phyloP scores from a whole-genome alignment of 2,329 filamentous ascomycete species.

The Monilinia vaccinii-corymbosi region DNA sequence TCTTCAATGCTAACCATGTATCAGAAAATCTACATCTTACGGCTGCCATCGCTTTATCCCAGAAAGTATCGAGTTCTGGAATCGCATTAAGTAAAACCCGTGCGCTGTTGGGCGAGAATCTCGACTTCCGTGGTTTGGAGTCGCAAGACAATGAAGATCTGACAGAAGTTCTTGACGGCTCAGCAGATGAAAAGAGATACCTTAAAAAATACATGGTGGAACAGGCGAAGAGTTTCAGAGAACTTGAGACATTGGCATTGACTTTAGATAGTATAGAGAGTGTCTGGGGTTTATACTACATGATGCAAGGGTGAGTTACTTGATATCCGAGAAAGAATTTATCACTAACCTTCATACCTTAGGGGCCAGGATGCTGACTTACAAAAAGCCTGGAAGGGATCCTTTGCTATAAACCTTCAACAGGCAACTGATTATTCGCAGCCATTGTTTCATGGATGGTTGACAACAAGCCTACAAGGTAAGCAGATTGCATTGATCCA shows the following conservation, averaged over 20 bases:
- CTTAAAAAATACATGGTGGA: conserved; percentile 33
- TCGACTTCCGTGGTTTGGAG: conserved; percentile 30
- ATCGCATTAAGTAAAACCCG: conserved; percentile 30
- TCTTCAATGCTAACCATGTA: conserved; percentile 15
- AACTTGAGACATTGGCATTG: conserved; percentile 58
- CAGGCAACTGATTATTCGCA: conserved; percentile 47
- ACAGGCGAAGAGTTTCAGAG: conserved; percentile 54
- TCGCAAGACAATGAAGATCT: conserved; percentile 23
- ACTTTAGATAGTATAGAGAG: conserved; percentile 61
- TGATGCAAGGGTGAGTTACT: conserved; percentile 21
- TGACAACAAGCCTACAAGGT: conserved; percentile 32
- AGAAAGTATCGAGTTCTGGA: conserved; percentile 40
- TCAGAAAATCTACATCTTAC: conserved; percentile 37
- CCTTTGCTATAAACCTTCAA: conserved; percentile 46
- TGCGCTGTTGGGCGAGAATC: conserved; percentile 32
- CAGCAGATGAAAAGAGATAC: conserved; percentile 29
- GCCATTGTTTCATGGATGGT: conserved; percentile 56
- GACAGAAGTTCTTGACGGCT: conserved; percentile 28
- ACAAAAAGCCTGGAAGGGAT: conserved; percentile 43
- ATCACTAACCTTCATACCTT: not conserved
- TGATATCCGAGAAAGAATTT: not conserved
- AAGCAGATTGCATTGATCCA: not conserved
- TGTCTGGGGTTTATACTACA: conserved; percentile 34
- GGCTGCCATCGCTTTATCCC: conserved; percentile 45
- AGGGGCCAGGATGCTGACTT: not conserved